A percentile compares a stretch with the other conserved stretches of the same genome.
These are phyloP conservation scores for Rickenella mellea DNA, from an alignment of 768 basidiomycete species.

Conservation along the genomic window DNA sequence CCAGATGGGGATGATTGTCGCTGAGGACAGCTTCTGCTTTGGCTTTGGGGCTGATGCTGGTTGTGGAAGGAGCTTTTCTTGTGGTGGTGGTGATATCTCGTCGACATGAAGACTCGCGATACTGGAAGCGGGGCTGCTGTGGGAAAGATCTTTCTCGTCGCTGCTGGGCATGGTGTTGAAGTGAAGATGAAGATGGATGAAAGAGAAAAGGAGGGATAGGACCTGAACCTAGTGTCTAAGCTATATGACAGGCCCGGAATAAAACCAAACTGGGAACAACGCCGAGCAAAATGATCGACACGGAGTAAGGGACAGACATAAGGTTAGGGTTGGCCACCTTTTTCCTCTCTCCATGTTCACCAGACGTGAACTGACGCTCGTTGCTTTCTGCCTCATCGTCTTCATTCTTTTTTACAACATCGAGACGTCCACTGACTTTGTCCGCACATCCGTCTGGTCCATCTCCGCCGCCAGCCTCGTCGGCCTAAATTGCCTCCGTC, in stretches of 20 bases:
- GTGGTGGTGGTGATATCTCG: not conserved
- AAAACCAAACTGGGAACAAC: not conserved
- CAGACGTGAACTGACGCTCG: constrained; percentile 62
- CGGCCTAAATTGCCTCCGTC: constrained; percentile 27
- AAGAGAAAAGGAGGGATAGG: not conserved
- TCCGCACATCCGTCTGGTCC: constrained; percentile 21
- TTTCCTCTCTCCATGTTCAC: constrained; percentile 39
- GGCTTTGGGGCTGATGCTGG: constrained; percentile 28
- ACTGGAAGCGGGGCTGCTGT: not conserved
- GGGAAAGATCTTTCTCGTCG: not conserved
- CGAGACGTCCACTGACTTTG: constrained; percentile 47
- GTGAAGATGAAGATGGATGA: not conserved
- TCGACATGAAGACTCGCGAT: not conserved
- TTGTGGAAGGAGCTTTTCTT: too few relatives aligned
- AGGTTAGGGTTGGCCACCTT: not conserved
- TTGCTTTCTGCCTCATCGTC: constrained; percentile 53
- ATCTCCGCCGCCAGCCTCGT: constrained; percentile 2
- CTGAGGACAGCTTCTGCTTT: constrained; percentile 50
- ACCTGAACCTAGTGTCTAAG: constrained; percentile 9
- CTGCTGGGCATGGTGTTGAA: not conserved
- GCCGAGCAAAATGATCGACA: not conserved
- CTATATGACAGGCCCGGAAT: not conserved
- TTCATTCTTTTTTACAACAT: constrained; percentile 72
- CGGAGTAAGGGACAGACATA: not conserved
- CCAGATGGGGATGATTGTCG: constrained; percentile 85